Evolutionary conservation across 768 basidiomycete genomes (phyloP).

Genomic region (Amanita inopinata): DNA sequence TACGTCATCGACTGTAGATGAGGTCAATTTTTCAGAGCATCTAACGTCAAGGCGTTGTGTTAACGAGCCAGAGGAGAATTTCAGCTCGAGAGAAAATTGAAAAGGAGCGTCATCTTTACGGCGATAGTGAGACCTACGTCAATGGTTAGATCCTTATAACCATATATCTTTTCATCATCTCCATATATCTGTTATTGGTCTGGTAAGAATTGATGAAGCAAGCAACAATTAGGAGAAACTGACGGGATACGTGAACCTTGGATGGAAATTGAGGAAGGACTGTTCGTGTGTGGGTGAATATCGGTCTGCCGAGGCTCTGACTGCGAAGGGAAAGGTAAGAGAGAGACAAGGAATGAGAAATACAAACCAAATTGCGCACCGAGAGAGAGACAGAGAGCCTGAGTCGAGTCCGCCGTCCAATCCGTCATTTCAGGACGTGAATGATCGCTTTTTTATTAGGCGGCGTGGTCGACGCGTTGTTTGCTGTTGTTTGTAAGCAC

Average conservation of each 20-base stretch:
- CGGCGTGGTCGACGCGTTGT: slow-evolving; percentile 11
- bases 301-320: slow-evolving; percentile 61
- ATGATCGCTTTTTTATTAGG: slow-evolving; percentile 2
- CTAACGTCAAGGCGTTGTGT: slow-evolving; percentile 62
- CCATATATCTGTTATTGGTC: slow-evolving; percentile 65
- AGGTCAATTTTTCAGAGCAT: slow-evolving; percentile 57
- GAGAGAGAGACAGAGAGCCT: slow-evolving; percentile 65
- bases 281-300: slow-evolving; percentile 47
- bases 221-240: slow-evolving; percentile 16
- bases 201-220: not conserved
- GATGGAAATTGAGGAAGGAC: slow-evolving; percentile 62
- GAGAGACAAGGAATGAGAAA: not conserved
- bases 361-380: slow-evolving; percentile 43
- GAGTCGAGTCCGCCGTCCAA: slow-evolving; percentile 77
- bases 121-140: slow-evolving; percentile 43
- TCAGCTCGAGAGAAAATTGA: slow-evolving; percentile 38
- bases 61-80: slow-evolving; percentile 83
- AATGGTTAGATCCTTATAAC: slow-evolving; percentile 76
- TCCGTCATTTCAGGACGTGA: slow-evolving; percentile 29
- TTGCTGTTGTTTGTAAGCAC: slow-evolving; percentile 6
- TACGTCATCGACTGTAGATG: slow-evolving; percentile 78
- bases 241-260: slow-evolving; percentile 91
- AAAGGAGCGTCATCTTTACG: not conserved
- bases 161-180: slow-evolving; percentile 94
- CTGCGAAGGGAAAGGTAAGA: slow-evolving; percentile 33